These are phyloP conservation scores for Penicillium samsonianum DNA, from an alignment of 495 filamentous ascomycete species.

Conservation along the genomic window DNA sequence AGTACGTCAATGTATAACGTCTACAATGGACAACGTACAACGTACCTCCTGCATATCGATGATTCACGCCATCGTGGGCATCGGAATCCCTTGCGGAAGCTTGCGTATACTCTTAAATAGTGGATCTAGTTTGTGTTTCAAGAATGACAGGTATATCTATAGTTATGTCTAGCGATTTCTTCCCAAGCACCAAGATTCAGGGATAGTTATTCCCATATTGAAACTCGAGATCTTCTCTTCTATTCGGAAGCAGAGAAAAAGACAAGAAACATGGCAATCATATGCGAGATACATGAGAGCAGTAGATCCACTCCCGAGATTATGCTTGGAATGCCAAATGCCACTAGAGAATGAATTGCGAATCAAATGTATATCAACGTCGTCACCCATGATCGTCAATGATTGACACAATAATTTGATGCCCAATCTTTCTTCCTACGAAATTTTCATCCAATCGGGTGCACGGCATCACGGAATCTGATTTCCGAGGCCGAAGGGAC, in stretches of 20 bases:
- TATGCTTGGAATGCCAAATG: slow-evolving; percentile 7
- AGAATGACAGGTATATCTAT: background rate
- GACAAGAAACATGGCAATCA: background rate
- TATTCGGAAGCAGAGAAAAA: background rate
- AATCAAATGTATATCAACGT: background rate
- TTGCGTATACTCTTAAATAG: slow-evolving; percentile 2
- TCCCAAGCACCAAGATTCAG: background rate
- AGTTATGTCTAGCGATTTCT: background rate
- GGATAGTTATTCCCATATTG: background rate
- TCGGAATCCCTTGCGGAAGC: slow-evolving; percentile 10
- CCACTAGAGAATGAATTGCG: slow-evolving; percentile 6
- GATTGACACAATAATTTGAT: slow-evolving; percentile 5
- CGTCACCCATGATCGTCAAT: background rate
- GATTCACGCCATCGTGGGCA: background rate
- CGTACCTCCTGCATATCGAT: background rate
- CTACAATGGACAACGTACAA: background rate
- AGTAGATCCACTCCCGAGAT: background rate
- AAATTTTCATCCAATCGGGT: slow-evolving; percentile 9
- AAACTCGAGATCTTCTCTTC: background rate
- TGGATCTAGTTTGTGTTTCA: background rate
- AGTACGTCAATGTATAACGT: too few species aligned
- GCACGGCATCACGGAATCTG: slow-evolving; percentile 7
- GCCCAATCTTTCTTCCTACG: background rate
- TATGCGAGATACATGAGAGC: background rate
- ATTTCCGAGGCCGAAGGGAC: slow-evolving; percentile 7